A percentile compares a stretch with the other conserved stretches of the same genome.
phyloP scores from a whole-genome alignment of 192 early-diverging fungal species.

The Martensiomyces pterosporus region DNA sequence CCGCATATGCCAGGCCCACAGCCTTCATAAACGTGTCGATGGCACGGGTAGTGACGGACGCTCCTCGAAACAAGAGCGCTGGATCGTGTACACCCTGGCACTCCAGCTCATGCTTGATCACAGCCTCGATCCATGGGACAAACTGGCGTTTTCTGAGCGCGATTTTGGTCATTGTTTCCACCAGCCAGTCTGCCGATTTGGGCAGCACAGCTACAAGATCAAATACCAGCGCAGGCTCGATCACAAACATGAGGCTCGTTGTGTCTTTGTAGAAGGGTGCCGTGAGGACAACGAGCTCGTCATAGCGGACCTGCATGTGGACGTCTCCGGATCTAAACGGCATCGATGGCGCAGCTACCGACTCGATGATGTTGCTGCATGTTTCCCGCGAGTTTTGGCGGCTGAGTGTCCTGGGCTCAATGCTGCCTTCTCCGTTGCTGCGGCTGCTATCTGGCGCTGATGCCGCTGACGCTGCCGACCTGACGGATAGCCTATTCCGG shows the following conservation, averaged over 20 bases:
- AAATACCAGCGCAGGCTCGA: conserved; percentile 28
- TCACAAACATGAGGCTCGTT: conserved; percentile 18
- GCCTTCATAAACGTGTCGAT: conserved; percentile 70
- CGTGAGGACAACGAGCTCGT: conserved; percentile 35
- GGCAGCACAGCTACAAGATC: conserved; percentile 24
- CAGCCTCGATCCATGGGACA: conserved; percentile 30
- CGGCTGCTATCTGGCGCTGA: no score
- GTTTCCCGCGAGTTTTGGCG: no score
- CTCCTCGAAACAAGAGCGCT: conserved; percentile 52
- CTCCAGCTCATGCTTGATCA: conserved; percentile 40
- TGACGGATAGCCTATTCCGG: not conserved
- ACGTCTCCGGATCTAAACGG: conserved; percentile 46
- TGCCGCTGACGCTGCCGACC: no score
- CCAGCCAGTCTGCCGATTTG: conserved; percentile 42
- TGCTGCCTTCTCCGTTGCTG: not conserved
- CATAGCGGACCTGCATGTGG: conserved; percentile 42
- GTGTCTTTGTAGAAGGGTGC: conserved; percentile 18
- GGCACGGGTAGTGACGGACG: conserved; percentile 63
- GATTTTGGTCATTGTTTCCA: conserved; percentile 42
- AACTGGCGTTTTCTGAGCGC: conserved; percentile 16
- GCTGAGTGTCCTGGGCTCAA: not conserved
- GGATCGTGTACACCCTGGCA: conserved; percentile 31
- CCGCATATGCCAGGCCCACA: conserved; percentile 57
- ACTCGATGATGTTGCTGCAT: not conserved
- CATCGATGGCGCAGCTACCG: conserved; percentile 6